These are phyloP conservation scores for Talaromyces rugulosus DNA, from an alignment of 2,329 filamentous ascomycete species.

Conservation along the genomic window DNA sequence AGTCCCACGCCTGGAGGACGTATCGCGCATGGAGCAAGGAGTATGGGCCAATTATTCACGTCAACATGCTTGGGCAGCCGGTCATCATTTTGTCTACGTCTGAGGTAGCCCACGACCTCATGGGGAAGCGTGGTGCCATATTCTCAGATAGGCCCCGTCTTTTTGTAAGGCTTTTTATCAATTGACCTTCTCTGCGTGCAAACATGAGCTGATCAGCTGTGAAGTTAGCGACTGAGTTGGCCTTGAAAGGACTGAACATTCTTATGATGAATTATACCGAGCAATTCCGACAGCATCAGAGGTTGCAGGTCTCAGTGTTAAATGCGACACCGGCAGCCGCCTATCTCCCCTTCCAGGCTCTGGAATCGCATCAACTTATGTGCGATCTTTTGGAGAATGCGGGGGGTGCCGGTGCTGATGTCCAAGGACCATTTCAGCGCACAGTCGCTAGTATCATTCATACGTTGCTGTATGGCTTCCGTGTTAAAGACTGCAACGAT, in stretches of 20 bases:
- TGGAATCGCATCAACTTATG: slow-evolving; percentile 15
- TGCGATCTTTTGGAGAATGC: slow-evolving; percentile 10
- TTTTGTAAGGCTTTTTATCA: slow-evolving; percentile 8
- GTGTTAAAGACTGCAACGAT: slow-evolving; percentile 31
- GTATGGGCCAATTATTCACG: slow-evolving; percentile 30
- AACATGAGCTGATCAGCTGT: background rate
- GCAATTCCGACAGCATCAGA: slow-evolving; percentile 43
- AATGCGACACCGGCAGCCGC: slow-evolving; percentile 24
- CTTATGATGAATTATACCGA: slow-evolving; percentile 50
- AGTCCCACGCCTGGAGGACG: slow-evolving; percentile 18
- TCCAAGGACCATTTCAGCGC: slow-evolving; percentile 13
- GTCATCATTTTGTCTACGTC: slow-evolving; percentile 29
- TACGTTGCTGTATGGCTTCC: slow-evolving; percentile 22
- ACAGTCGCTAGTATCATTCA: slow-evolving; percentile 14
- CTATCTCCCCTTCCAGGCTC: slow-evolving; percentile 13
- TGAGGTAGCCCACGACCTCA: slow-evolving; percentile 28
- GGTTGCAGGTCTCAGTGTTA: slow-evolving; percentile 44
- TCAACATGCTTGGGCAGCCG: slow-evolving; percentile 28
- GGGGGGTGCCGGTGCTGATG: slow-evolving; percentile 3
- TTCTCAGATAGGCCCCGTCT: slow-evolving; percentile 30
- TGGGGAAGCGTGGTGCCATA: slow-evolving; percentile 30
- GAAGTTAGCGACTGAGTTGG: slow-evolving; percentile 15
- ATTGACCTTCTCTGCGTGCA: background rate
- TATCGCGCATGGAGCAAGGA: slow-evolving; percentile 26
- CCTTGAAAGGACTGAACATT: slow-evolving; percentile 34